These are phyloP conservation scores for Penicillium sp. DNA, from an alignment of 2,329 filamentous ascomycete species.

Conservation along the genomic window DNA sequence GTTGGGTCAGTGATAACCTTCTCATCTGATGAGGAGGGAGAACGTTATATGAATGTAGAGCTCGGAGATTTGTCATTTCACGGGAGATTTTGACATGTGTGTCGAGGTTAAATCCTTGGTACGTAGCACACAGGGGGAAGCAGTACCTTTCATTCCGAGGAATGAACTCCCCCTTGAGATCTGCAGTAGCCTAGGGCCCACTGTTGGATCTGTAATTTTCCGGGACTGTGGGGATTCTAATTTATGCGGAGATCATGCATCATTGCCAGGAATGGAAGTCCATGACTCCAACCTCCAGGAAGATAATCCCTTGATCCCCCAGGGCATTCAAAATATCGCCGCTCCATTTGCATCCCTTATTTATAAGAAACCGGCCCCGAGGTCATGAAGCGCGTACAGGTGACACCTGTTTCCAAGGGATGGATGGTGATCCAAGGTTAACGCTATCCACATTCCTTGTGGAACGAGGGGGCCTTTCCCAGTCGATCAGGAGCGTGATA, in stretches of 20 bases:
- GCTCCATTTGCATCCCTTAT: neutral
- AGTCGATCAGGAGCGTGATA: neutral
- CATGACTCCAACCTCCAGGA: too few relatives aligned
- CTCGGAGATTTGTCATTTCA: neutral
- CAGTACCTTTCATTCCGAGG: neutral
- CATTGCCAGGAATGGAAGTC: neutral
- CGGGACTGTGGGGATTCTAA: neutral
- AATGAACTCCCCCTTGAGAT: conserved; percentile 1
- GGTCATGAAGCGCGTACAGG: neutral
- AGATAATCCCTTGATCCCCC: too few relatives aligned
- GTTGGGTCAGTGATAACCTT: neutral
- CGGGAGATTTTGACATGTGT: neutral
- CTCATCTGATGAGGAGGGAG: neutral
- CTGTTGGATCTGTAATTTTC: neutral
- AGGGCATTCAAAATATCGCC: neutral
- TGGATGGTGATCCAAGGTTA: neutral
- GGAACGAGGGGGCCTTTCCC: neutral
- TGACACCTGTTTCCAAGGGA: neutral
- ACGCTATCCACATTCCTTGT: conserved; percentile 1
- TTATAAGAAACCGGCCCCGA: neutral
- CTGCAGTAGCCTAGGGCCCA: neutral
- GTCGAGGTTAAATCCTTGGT: neutral
- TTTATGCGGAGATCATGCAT: neutral
- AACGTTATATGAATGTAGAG: neutral
- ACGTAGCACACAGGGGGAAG: conserved; percentile 1